Evolutionary conservation across 805 yeast species (phyloP).

Genomic region (Ogataea dorogensis): DNA sequence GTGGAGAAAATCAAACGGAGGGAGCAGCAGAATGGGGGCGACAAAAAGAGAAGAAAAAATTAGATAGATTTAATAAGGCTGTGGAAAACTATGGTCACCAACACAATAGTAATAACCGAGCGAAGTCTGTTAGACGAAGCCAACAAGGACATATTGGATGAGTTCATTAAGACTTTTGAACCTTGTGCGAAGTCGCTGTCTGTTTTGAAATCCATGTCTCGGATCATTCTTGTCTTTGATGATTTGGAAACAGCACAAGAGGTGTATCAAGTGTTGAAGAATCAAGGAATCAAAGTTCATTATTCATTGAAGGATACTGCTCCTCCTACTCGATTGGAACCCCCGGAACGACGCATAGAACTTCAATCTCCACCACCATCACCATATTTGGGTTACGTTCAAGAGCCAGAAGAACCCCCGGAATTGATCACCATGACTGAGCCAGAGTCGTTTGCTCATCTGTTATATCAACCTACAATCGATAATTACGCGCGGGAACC

Average conservation of each 20-base stretch:
- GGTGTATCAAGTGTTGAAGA: constrained; percentile 16
- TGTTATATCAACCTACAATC: constrained; percentile 28
- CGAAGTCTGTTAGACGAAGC: constrained; percentile 16
- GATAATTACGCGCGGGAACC: constrained; percentile 20
- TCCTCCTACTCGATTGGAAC: constrained; percentile 13
- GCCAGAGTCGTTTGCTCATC: constrained; percentile 31
- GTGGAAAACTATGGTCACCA: constrained; percentile 21
- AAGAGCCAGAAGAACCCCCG: constrained; percentile 35
- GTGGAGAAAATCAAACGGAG: constrained; percentile 26
- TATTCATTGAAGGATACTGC: constrained; percentile 24
- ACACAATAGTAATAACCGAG: constrained; percentile 33
- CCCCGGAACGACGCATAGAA: constrained; percentile 31
- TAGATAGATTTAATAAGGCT: constrained; percentile 1
- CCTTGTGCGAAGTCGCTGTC: constrained; percentile 18
- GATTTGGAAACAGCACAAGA: constrained; percentile 14
- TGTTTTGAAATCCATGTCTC: constrained; percentile 27
- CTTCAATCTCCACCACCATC: constrained; percentile 38
- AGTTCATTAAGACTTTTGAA: constrained; percentile 18
- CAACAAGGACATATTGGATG: constrained; percentile 20
- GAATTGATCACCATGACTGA: constrained; percentile 31
- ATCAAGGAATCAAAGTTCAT: constrained; percentile 22
- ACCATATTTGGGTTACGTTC: constrained; percentile 34
- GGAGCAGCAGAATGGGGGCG: constrained; percentile 11
- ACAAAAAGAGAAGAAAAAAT: constrained; percentile 13
- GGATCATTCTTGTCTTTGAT: constrained; percentile 30